A percentile compares a stretch with the other conserved stretches of the same genome.
These are phyloP conservation scores for Jackrogersella multiformis DNA, from an alignment of 495 filamentous ascomycete genomes.

Conservation along the genomic window DNA sequence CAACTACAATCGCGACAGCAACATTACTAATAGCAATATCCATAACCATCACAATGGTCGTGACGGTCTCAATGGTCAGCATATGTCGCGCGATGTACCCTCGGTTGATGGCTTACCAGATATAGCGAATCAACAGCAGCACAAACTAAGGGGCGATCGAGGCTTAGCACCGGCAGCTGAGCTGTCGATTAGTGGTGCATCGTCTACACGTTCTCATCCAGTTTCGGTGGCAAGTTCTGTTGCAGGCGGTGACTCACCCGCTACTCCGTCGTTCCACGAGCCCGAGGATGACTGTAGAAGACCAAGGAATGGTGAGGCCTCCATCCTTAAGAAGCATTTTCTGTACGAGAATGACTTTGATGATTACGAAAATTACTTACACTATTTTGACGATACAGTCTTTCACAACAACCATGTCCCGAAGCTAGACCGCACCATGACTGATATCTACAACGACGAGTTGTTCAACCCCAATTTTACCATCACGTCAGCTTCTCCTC, in stretches of 20 bases:
- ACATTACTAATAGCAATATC: constrained; percentile 37
- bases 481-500: constrained; percentile 61
- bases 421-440: constrained; percentile 85
- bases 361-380: constrained; percentile 52
- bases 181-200: constrained; percentile 46
- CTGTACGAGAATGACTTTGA: constrained; percentile 66
- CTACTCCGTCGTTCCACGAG: constrained; percentile 60
- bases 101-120: constrained; percentile 37
- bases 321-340: constrained; percentile 45
- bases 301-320: constrained; percentile 58
- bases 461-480: constrained; percentile 76
- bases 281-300: constrained; percentile 56
- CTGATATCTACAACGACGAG: constrained; percentile 85
- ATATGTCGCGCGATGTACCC: constrained; percentile 37
- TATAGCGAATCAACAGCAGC: constrained; percentile 42
- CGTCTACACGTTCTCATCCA: constrained; percentile 50
- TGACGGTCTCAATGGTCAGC: constrained; percentile 35
- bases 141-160: constrained; percentile 49
- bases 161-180: constrained; percentile 51
- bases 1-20: constrained; percentile 28
- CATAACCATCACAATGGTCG: constrained; percentile 27
- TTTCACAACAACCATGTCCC: constrained; percentile 68
- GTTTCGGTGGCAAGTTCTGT: constrained; percentile 61
- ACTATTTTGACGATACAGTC: constrained; percentile 54
- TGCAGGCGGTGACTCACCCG: constrained; percentile 62